These are phyloP conservation scores for Ehretia macrophylla DNA, from an alignment of 257 asterid species.

Conservation along the genomic window DNA sequence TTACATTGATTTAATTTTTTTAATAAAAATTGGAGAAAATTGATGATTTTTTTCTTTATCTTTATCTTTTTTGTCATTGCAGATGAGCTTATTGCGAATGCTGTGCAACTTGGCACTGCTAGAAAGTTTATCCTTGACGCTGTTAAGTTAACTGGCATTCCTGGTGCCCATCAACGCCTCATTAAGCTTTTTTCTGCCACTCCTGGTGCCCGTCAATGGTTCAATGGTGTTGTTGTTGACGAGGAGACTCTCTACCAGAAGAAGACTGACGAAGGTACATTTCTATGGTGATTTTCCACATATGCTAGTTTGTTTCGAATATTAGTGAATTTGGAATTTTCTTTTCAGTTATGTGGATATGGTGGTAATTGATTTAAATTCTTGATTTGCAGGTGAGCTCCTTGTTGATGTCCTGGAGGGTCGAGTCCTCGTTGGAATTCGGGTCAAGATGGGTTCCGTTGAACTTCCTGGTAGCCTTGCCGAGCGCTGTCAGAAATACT, in stretches of 20 bases:
- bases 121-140: constrained; percentile 96
- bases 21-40: no score
- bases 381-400: no score
- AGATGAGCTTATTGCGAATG: constrained; percentile 85
- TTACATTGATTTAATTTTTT: no score
- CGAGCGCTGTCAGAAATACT: constrained; percentile 70
- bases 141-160: constrained; percentile 85
- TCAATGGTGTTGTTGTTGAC: constrained; percentile 75
- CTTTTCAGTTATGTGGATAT: constrained; percentile 60
- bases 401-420: constrained; percentile 82
- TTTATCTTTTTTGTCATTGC: no score
- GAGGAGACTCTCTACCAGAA: constrained; percentile 94
- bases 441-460: constrained; percentile 86
- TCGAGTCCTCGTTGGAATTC: constrained; percentile 85
- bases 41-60: no score
- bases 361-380: no score
- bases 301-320: no score
- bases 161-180: constrained; percentile 94
- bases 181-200: constrained; percentile 71
- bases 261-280: constrained; percentile 75
- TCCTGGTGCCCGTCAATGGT: constrained; percentile 76
- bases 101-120: constrained; percentile 72
- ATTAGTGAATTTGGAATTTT: no score
- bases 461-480: constrained; percentile 88
- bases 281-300: no score